A percentile compares a stretch with the other conserved stretches of the same genome.
Conservation (phyloP, 495 filamentous ascomycete genomes). For the Mytilinidion resinicola region DNA sequence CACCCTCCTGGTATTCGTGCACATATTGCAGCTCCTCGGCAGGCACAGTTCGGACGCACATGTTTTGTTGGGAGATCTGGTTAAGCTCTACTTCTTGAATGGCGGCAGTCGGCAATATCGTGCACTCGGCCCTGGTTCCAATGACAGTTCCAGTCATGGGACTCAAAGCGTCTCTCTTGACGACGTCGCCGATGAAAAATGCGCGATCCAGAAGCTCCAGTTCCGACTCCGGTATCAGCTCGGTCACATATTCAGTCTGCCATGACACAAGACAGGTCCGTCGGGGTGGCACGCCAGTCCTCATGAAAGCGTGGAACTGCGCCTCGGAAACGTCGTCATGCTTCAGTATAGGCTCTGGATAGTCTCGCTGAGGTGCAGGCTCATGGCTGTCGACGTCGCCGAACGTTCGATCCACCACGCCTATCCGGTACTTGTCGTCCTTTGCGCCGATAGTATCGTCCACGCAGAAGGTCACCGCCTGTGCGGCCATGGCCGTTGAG, state of each 20-base stretch:
- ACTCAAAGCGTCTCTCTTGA: conserved; percentile 32
- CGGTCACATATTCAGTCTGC: conserved; percentile 18
- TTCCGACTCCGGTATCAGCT: conserved; percentile 30
- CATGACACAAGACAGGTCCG: conserved; percentile 35
- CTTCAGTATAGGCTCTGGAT: conserved; percentile 22
- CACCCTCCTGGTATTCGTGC: conserved; percentile 29
- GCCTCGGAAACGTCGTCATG: conserved; percentile 14
- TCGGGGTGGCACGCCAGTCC: conserved; percentile 33
- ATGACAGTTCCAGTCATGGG: conserved; percentile 41
- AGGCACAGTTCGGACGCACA: conserved; percentile 22
- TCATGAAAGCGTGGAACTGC: conserved; percentile 30
- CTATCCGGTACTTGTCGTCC: conserved; percentile 25
- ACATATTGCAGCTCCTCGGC: conserved; percentile 28
- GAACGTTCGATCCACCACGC: conserved; percentile 33
- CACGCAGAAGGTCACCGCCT: conserved; percentile 21
- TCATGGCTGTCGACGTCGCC: conserved; percentile 35
- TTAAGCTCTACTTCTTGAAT: background rate
- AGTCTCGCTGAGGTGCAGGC: conserved; percentile 28
- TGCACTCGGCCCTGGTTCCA: conserved; percentile 27
- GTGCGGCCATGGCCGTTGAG: background rate
- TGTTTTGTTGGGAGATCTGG: background rate
- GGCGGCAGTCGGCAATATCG: conserved; percentile 15
- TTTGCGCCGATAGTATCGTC: conserved; percentile 32
- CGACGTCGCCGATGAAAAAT: conserved; percentile 37
- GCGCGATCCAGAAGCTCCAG: conserved; percentile 35